Evolutionary conservation across 73 alveolate species (phyloP).

Genomic region (Urostyla sp.): DNA sequence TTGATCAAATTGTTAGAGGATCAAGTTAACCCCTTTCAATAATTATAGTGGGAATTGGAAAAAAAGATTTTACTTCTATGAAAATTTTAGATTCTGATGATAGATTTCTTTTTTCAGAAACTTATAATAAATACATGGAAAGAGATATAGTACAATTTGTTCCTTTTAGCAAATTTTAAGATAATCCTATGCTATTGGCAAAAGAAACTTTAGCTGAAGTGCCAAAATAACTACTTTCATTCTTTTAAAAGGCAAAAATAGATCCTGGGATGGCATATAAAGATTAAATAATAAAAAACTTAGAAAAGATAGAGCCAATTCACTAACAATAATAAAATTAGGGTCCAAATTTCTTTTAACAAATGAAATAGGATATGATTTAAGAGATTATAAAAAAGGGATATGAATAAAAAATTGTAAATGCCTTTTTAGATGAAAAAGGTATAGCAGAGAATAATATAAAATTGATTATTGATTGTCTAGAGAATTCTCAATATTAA

Average conservation of each 20-base stretch:
- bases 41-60: constrained; percentile 96
- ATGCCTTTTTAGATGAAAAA: neutral
- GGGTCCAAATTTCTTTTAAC: constrained; percentile 16
- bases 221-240: constrained; percentile 86
- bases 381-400: constrained; percentile 1
- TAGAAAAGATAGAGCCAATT: neutral
- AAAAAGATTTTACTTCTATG: constrained; percentile 91
- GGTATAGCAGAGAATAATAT: constrained; percentile 43
- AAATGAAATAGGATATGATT: constrained; percentile 1
- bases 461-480: no score
- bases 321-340: neutral
- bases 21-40: constrained; percentile 90
- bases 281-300: constrained; percentile 33
- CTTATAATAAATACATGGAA: constrained; percentile 62
- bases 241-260: constrained; percentile 76
- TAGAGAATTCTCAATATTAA: no score
- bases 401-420: neutral
- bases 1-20: constrained; percentile 91
- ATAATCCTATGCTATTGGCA: constrained; percentile 84
- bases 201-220: constrained; percentile 89
- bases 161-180: constrained; percentile 79
- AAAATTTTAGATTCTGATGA: constrained; percentile 92
- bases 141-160: constrained; percentile 91
- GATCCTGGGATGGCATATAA: constrained; percentile 74
- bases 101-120: constrained; percentile 78